These are phyloP conservation scores for Backusella psychrophila DNA, from an alignment of 192 early-diverging fungal species.

Conservation along the genomic window DNA sequence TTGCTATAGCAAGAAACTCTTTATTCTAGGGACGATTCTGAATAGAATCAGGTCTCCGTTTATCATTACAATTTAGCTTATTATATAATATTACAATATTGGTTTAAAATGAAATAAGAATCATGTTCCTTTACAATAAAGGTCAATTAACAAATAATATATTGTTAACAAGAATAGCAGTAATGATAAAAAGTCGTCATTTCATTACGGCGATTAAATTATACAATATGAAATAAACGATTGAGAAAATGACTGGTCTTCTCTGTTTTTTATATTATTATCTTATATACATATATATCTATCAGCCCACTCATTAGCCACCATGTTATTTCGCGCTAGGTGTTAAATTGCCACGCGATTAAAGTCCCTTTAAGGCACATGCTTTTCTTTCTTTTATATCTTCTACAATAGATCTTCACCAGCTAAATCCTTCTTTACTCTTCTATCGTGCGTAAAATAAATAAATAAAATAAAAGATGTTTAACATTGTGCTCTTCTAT, in stretches of 20 bases:
- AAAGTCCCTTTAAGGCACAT: background rate
- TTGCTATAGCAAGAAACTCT: background rate
- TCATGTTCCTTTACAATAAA: background rate
- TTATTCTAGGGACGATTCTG: background rate
- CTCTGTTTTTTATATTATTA: background rate
- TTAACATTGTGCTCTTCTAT: background rate
- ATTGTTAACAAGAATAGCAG: background rate
- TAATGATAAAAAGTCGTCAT: background rate
- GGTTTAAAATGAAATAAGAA: background rate
- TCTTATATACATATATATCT: background rate
- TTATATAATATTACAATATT: background rate
- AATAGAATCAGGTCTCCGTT: background rate
- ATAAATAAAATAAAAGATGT: background rate
- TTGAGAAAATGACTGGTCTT: background rate
- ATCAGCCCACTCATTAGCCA: background rate
- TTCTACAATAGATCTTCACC: background rate
- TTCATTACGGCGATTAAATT: conserved; percentile 8
- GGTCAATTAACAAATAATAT: background rate
- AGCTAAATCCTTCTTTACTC: background rate
- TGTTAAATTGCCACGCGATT: background rate
- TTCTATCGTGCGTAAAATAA: background rate
- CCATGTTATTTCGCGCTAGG: background rate
- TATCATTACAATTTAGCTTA: no score
- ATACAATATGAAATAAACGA: background rate
- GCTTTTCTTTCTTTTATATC: background rate